phyloP scores from a whole-genome alignment of 2,329 filamentous ascomycete genomes.

The Mycosphaerella sp. region DNA sequence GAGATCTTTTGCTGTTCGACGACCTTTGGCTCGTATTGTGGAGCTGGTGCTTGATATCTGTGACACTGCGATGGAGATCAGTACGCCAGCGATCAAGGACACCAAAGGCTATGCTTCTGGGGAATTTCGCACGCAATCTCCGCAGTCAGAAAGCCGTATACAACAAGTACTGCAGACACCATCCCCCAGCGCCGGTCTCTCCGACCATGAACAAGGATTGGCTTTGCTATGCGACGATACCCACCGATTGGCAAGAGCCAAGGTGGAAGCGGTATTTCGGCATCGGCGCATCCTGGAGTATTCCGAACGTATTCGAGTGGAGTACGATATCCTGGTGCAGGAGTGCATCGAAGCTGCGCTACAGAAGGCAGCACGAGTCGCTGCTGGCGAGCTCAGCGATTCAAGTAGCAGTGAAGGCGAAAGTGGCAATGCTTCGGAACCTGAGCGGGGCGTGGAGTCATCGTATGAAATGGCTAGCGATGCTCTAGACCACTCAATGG shows the following conservation, averaged over 20 bases:
- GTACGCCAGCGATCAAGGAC: slow-evolving; percentile 88
- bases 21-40: slow-evolving; percentile 86
- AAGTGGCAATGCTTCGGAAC: slow-evolving; percentile 22
- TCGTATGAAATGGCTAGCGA: slow-evolving; percentile 4
- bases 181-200: slow-evolving; percentile 80
- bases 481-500: slow-evolving; percentile 46
- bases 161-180: slow-evolving; percentile 96
- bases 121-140: slow-evolving; percentile 87
- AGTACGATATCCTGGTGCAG: slow-evolving; percentile 87
- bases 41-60: slow-evolving; percentile 92
- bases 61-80: slow-evolving; percentile 92
- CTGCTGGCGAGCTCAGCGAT: slow-evolving; percentile 76
- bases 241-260: slow-evolving; percentile 72
- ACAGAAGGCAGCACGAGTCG: slow-evolving; percentile 80
- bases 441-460: slow-evolving; percentile 14
- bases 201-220: slow-evolving; percentile 89
- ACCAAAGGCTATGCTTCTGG: slow-evolving; percentile 58
- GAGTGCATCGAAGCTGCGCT: slow-evolving; percentile 93
- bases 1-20: slow-evolving; percentile 82
- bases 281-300: slow-evolving; percentile 94
- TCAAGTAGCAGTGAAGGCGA: slow-evolving; percentile 45
- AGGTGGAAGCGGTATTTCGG: slow-evolving; percentile 87
- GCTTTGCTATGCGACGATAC: slow-evolving; percentile 85
- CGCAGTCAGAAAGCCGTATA: slow-evolving; percentile 90
- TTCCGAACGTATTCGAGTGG: slow-evolving; percentile 86